A percentile compares a stretch with the other conserved stretches of the same genome.
phyloP scores from a whole-genome alignment of 352 stramenopile species.

The Pythium dissotocum region DNA sequence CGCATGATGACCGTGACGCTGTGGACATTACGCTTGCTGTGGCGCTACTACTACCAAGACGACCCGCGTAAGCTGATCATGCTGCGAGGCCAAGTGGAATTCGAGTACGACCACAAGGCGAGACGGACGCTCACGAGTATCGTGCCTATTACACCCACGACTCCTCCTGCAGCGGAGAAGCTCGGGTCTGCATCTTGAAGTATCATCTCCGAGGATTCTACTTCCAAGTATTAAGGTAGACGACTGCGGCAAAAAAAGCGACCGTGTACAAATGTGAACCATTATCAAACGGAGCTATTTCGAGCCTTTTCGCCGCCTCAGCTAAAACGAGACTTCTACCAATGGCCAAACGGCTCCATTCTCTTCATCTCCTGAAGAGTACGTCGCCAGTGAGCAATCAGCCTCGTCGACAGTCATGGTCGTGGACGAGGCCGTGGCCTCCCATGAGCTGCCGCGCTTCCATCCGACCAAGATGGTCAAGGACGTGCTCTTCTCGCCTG shows the following conservation, averaged over 20 bases:
- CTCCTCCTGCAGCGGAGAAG: too few relatives aligned
- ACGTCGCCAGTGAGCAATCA: too few relatives aligned
- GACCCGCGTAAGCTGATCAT: slow-evolving; percentile 17
- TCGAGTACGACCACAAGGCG: slow-evolving; percentile 12
- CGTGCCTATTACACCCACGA: background rate
- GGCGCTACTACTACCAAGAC: slow-evolving; percentile 9
- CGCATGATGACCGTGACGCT: slow-evolving; percentile 21
- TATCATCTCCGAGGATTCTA: too few relatives aligned
- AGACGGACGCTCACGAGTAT: background rate
- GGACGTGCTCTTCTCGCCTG: slow-evolving; percentile 1
- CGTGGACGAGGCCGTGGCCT: slow-evolving; percentile 2
- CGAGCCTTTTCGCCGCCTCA: too few relatives aligned
- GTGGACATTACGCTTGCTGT: slow-evolving; percentile 26
- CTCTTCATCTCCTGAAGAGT: too few relatives aligned
- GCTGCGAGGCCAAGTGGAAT: slow-evolving; percentile 25
- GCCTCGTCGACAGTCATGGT: background rate
- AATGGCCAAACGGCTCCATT: background rate
- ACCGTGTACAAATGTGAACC: too few relatives aligned
- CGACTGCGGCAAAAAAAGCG: too few relatives aligned
- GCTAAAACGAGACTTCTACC: too few relatives aligned
- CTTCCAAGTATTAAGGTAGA: too few relatives aligned
- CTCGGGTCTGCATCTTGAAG: too few relatives aligned
- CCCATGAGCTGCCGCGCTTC: slow-evolving; percentile 2
- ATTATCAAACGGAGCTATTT: too few relatives aligned
- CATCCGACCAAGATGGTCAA: slow-evolving; percentile 3